phyloP scores from a whole-genome alignment of 2,329 filamentous ascomycete genomes.

The Talaromyces marneffei region DNA sequence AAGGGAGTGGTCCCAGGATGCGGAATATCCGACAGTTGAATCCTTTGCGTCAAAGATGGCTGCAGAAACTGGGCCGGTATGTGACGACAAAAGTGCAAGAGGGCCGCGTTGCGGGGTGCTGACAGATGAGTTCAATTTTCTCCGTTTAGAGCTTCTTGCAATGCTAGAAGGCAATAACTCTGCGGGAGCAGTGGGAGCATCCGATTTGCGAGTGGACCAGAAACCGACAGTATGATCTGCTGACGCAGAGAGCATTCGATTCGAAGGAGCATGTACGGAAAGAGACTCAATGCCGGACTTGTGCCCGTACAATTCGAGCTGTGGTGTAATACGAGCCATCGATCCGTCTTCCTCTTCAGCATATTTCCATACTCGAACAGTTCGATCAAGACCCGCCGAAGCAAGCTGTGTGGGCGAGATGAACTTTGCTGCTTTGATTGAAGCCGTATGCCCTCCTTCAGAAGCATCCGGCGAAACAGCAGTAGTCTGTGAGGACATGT shows the following conservation, averaged over 20 bases:
- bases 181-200: constrained; percentile 67
- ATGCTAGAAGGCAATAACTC: constrained; percentile 62
- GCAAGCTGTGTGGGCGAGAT: constrained; percentile 71
- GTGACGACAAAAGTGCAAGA: constrained; percentile 64
- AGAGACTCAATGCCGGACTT: constrained; percentile 67
- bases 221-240: constrained; percentile 78
- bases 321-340: constrained; percentile 60
- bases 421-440: constrained; percentile 78
- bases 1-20: constrained; percentile 84
- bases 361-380: constrained; percentile 87
- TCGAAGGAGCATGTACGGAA: constrained; percentile 65
- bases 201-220: constrained; percentile 76
- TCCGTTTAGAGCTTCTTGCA: constrained; percentile 63
- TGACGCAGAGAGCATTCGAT: constrained; percentile 77
- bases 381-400: constrained; percentile 77
- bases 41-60: constrained; percentile 81
- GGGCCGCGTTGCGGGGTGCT: constrained; percentile 67
- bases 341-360: constrained; percentile 58
- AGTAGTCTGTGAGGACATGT: constrained; percentile 76
- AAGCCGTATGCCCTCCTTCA: constrained; percentile 67
- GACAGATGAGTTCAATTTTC: constrained; percentile 62
- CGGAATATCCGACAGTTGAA: constrained; percentile 82
- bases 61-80: constrained; percentile 69
- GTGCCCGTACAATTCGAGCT: constrained; percentile 80
- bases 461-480: constrained; percentile 64